Conservation (phyloP, 1,284 basidiomycete genomes). For the Rhodofomes roseus region DNA sequence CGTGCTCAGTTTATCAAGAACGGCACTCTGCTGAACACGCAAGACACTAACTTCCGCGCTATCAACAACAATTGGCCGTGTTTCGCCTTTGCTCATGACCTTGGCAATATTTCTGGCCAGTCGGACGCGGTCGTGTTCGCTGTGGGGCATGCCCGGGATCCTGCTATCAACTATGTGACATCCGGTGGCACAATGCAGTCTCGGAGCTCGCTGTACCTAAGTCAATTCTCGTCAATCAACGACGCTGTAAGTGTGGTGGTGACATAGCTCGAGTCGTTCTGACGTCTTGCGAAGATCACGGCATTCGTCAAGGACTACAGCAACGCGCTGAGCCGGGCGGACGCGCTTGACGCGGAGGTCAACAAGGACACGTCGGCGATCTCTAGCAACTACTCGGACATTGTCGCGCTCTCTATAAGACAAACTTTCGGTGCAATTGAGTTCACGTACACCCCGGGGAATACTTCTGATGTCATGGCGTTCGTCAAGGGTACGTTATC, state of each 20-base stretch:
- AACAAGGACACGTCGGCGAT: slow-evolving; percentile 49
- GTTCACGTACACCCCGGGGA: slow-evolving; percentile 43
- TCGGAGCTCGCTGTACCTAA: slow-evolving; percentile 20
- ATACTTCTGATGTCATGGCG: slow-evolving; percentile 52
- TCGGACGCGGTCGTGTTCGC: slow-evolving; percentile 27
- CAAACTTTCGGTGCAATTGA: slow-evolving; percentile 61
- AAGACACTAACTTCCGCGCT: slow-evolving; percentile 28
- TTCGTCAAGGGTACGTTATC: slow-evolving; percentile 55
- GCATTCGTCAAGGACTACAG: slow-evolving; percentile 52
- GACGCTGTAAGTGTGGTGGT: slow-evolving; percentile 10
- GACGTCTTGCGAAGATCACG: slow-evolving; percentile 38
- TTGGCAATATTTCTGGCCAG: slow-evolving; percentile 26
- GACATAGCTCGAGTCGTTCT: neutral
- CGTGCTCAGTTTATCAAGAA: slow-evolving; percentile 28
- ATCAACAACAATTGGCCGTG: slow-evolving; percentile 27
- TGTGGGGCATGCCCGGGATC: slow-evolving; percentile 31
- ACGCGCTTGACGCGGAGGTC: slow-evolving; percentile 51
- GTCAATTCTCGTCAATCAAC: slow-evolving; percentile 9
- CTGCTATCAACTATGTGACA: slow-evolving; percentile 23
- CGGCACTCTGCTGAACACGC: slow-evolving; percentile 29
- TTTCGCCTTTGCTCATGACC: slow-evolving; percentile 29
- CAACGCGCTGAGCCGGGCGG: slow-evolving; percentile 44
- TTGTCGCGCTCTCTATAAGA: slow-evolving; percentile 56
- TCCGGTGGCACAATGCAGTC: slow-evolving; percentile 9
- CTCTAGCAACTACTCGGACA: slow-evolving; percentile 52